Base-by-base conservation (phyloP, 352 stramenopile species). In the Thalassiosira mediterranea region DNA sequence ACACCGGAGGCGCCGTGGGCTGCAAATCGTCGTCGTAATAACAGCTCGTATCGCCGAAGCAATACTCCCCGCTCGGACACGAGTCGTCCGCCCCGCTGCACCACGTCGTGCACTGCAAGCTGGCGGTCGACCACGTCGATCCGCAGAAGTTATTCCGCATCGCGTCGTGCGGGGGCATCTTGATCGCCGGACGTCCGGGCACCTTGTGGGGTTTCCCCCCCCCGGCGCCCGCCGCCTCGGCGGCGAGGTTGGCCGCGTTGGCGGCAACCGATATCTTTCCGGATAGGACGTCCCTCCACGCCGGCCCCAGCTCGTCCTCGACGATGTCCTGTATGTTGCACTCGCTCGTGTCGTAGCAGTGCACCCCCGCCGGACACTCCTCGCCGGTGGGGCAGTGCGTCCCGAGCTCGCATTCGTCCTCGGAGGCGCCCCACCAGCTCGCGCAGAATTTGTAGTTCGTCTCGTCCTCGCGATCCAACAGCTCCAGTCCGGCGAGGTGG, bases 261-360 rank as follows among this genome's bases (percentile, higher is more conserved):
- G 34, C 34, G 7, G 7, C 34, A 7, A 1, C 34, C 25, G 4
- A 4, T 44, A n/a, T 13, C 7, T 7, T 13, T 7, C 7, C 34
- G 7, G 34, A 21, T 52, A 54, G 8, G 42, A 26, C 42, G 25
- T 56, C 49, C 42, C 38, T 38, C 19, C 13, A 44, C 2, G 34
- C 51, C n/a, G n/a, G n/a, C n/a, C n/a, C n/a, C 34, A 42, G 13
- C 13, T 52, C 23, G 26, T 66, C 32, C 31, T 17, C 63, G 3
- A 68, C 25, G 31, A 81, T 32, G 66, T 81, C 72, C 38, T 81
- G 42, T 2, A 81, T 25, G 42, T 81, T 69, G 25, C 72, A 81
- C n/a, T 21, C 49, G 31, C 61, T 47, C 8, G 47, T 57, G 17
- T 56, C 66, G 29, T 64, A 68, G 63, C 70, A 79, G 23, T 17